Conservation (phyloP, 495 filamentous ascomycete genomes). For the Ascodesmis nigricans region DNA sequence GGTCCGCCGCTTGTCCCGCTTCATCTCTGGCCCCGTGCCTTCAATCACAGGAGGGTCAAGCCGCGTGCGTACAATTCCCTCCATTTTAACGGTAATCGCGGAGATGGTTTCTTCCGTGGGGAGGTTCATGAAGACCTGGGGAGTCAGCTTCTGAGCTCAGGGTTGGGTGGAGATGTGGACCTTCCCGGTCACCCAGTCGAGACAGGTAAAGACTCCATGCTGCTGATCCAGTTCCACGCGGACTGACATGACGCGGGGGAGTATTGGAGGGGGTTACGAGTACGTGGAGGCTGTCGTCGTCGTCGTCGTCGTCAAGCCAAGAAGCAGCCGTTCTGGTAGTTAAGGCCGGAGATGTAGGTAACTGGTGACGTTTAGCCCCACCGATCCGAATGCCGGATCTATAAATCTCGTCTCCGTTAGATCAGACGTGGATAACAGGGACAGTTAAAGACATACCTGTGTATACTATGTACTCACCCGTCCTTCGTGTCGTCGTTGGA, state of each 20-base stretch:
- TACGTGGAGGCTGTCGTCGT: too few relatives aligned
- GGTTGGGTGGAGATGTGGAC: neutral
- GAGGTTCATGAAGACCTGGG: neutral
- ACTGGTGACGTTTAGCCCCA: too few relatives aligned
- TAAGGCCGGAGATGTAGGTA: too few relatives aligned
- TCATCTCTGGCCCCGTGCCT: constrained; percentile 18
- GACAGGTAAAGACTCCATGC: constrained; percentile 60
- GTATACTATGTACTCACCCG: too few relatives aligned
- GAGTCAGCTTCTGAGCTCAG: neutral
- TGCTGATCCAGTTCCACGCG: constrained; percentile 48
- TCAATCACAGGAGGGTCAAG: constrained; percentile 8
- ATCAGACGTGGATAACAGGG: too few relatives aligned
- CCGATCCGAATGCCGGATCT: too few relatives aligned
- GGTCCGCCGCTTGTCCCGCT: constrained; percentile 32
- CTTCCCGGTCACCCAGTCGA: constrained; percentile 53
- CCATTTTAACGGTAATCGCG: constrained; percentile 74
- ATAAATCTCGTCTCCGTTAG: too few relatives aligned
- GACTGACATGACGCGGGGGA: constrained; percentile 69
- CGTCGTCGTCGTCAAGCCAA: too few relatives aligned
- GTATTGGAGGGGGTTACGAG: too few relatives aligned
- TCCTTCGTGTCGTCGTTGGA: too few relatives aligned
- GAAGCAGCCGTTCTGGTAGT: too few relatives aligned
- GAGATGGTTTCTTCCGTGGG: constrained; percentile 26
- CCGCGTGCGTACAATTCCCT: constrained; percentile 35
- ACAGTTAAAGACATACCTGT: too few relatives aligned